A percentile compares a stretch with the other conserved stretches of the same genome.
Evolutionary conservation across 306 rosid genomes (phyloP).

Genomic region (Gleditsia sinensis): DNA sequence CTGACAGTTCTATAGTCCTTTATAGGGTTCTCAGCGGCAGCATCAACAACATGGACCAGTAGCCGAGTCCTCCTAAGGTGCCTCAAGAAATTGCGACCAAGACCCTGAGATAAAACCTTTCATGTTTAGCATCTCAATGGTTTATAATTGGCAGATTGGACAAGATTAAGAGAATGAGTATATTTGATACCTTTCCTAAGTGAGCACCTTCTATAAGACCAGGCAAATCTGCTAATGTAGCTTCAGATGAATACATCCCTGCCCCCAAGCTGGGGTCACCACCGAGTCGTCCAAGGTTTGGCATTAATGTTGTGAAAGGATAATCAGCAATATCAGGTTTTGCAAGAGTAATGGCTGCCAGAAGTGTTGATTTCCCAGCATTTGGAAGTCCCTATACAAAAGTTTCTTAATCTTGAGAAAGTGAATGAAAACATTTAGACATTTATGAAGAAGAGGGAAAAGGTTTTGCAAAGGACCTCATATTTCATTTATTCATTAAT

Average conservation of each 20-base stretch:
- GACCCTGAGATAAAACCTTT: slow-evolving; percentile 60
- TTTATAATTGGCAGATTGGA: slow-evolving; percentile 1
- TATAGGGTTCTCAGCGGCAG: slow-evolving; percentile 78
- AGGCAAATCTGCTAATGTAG: slow-evolving; percentile 96
- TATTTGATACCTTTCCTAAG: slow-evolving; percentile 84
- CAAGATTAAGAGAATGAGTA: not conserved
- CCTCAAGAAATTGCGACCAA: slow-evolving; percentile 93
- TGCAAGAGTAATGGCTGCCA: slow-evolving; percentile 94
- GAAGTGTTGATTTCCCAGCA: slow-evolving; percentile 96
- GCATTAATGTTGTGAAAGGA: slow-evolving; percentile 97
- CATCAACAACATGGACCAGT: slow-evolving; percentile 94
- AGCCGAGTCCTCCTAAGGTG: slow-evolving; percentile 92
- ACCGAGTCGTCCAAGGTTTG: slow-evolving; percentile 91
- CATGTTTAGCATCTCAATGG: slow-evolving; percentile 27
- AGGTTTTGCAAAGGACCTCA: not conserved
- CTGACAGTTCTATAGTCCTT: slow-evolving; percentile 88
- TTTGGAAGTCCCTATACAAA: slow-evolving; percentile 89
- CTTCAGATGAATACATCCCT: slow-evolving; percentile 87
- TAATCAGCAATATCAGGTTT: slow-evolving; percentile 95
- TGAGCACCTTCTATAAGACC: slow-evolving; percentile 99
- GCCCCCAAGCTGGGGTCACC: slow-evolving; percentile 99
- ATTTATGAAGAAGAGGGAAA: not conserved
- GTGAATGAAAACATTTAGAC: slow-evolving; percentile 21
- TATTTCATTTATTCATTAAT: not conserved
- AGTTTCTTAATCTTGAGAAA: slow-evolving; percentile 33